Evolutionary conservation across 1,139 yeast species (phyloP), one percentile per base, ranked within the genome.

Genomic region (Lodderomyces parapsilosis): DNA sequence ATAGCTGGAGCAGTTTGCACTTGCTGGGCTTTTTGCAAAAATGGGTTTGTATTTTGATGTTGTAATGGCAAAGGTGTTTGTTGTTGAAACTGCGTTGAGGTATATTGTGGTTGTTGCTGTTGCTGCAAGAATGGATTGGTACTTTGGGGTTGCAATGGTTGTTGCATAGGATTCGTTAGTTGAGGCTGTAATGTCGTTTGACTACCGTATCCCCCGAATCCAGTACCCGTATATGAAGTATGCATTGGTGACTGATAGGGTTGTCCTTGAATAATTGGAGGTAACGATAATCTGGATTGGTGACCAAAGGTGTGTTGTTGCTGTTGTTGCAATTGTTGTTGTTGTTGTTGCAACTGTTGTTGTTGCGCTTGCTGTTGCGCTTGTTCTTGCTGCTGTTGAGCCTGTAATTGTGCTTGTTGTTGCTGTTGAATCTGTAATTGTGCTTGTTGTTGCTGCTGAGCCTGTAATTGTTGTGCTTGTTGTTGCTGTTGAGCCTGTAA

Each of bases 191-290:
- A 36, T 22, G 30, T 39, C 6, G 33, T 30, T 41, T 62, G 68
- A 27, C 66, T 61, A 6, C 68, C 67, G 54, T 74, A 75, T 4
- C 81, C 81, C 14, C 83, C 83, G 60, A 78, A 78, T 0, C 85
- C 85, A 35, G 71, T 71, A 9, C 85, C 85, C 13, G 86, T 80
- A 49, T 63, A 67, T 2, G 68, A 55, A 28, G 77, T 19, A 32
- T 40, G 48, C 10, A 43, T 4, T 32, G 44, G 50, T 11, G 48
- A 32, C 41, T 51, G 54, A n/a, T 42, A 51, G 25, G 33, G 41
- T 42, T 52, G 54, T 5, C 49, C 53, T 39, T 52, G 58, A 4
- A 47, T 23, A 39, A 52, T 46, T 4, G 49, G 30, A 17, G 49
- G 53, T 31, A 54, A 43, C 13, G 49, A 41, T 15, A 43, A 22